Conservation (phyloP, 2,329 filamentous ascomycete species). For the Amauroascus niger region DNA sequence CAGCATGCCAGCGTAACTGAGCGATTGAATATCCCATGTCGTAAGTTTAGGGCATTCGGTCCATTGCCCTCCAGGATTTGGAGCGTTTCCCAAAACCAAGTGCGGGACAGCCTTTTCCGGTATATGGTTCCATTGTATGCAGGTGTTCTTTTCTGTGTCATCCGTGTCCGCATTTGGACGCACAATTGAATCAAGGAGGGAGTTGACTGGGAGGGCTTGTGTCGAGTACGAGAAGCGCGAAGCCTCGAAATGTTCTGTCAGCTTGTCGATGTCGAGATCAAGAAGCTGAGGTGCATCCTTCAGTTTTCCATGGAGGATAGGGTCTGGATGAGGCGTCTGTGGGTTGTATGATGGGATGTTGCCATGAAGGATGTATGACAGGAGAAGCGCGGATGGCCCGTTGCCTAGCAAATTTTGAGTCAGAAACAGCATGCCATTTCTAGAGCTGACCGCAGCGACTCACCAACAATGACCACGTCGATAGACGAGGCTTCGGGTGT, state of each 20-base stretch:
- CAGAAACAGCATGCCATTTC: not conserved
- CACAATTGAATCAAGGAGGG: constrained; percentile 50
- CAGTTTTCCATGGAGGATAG: constrained; percentile 48
- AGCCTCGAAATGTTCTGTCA: constrained; percentile 49
- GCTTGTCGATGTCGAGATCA: constrained; percentile 37
- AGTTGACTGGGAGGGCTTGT: constrained; percentile 51
- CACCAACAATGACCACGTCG: constrained; percentile 28
- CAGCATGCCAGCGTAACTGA: constrained; percentile 55
- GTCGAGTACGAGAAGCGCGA: constrained; percentile 53
- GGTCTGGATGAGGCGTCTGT: constrained; percentile 46
- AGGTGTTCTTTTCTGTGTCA: constrained; percentile 41
- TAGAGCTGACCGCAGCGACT: constrained; percentile 11
- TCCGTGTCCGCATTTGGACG: constrained; percentile 51
- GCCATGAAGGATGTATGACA: constrained; percentile 55
- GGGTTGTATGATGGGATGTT: constrained; percentile 49
- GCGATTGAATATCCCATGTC: constrained; percentile 48
- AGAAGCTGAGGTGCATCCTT: constrained; percentile 40
- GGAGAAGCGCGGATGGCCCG: constrained; percentile 52
- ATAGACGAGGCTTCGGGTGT: constrained; percentile 14
- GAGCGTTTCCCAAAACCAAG: constrained; percentile 44
- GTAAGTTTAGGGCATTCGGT: constrained; percentile 44
- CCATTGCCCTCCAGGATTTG: constrained; percentile 50
- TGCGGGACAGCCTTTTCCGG: constrained; percentile 45
- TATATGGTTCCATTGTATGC: constrained; percentile 46
- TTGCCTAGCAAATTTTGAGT: constrained; percentile 42